Conservation (phyloP, 331 rosid genomes). For the Saraca asoca region DNA sequence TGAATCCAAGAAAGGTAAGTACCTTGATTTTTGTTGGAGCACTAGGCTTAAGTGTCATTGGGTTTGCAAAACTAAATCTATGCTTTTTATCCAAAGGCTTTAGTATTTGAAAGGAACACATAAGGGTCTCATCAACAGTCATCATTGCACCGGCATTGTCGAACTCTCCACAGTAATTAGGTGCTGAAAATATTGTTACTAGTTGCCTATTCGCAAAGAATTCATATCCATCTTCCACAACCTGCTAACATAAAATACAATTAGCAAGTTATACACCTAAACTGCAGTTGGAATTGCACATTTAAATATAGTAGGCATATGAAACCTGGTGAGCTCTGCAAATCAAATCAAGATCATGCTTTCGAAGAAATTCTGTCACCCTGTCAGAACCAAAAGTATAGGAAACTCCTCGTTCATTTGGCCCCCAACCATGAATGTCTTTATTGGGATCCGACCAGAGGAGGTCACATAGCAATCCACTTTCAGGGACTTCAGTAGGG, state of each 20-base stretch:
- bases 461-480: constrained; percentile 78
- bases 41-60: constrained; percentile 38
- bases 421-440: constrained; percentile 74
- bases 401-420: constrained; percentile 80
- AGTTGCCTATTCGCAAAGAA: constrained; percentile 78
- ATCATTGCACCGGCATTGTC: constrained; percentile 91
- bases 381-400: constrained; percentile 70
- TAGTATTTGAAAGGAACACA: constrained; percentile 76
- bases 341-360: constrained; percentile 71
- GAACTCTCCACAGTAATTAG: constrained; percentile 93
- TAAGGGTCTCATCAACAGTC: constrained; percentile 69
- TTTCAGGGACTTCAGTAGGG: constrained; percentile 73
- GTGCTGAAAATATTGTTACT: constrained; percentile 87
- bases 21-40: constrained; percentile 56
- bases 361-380: constrained; percentile 63
- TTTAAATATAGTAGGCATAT: not conserved
- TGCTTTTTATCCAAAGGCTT: constrained; percentile 65
- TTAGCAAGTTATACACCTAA: constrained; percentile 23
- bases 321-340: constrained; percentile 92
- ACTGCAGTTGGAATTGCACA: not conserved
- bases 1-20: constrained; percentile 30
- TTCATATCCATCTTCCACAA: constrained; percentile 91
- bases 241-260: constrained; percentile 49
- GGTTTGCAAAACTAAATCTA: constrained; percentile 55
- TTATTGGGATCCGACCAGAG: constrained; percentile 89